Percentiles rank a stretch among this genome's conserved stretches.
phyloP scores from a whole-genome alignment of 805 yeast genomes.

The Myxozyma sirexii region DNA sequence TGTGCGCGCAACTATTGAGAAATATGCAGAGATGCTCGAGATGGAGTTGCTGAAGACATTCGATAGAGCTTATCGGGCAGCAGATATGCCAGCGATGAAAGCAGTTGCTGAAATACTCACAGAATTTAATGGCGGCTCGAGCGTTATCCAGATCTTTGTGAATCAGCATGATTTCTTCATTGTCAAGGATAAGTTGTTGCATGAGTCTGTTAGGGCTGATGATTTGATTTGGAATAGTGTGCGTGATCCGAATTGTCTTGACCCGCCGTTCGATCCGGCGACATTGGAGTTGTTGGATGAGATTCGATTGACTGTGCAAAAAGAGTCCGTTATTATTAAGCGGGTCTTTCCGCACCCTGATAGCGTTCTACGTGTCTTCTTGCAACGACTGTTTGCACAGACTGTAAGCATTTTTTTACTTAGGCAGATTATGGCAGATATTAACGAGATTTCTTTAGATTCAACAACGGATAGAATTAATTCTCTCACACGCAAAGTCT shows the following conservation, averaged over 20 bases:
- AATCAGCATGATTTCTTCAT: slow-evolving; percentile 74
- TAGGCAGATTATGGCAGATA: too few relatives aligned
- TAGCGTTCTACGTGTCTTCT: slow-evolving; percentile 66
- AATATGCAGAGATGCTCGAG: slow-evolving; percentile 78
- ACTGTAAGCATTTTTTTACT: slow-evolving; percentile 47
- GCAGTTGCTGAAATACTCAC: slow-evolving; percentile 63
- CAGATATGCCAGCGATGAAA: slow-evolving; percentile 70
- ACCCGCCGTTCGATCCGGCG: slow-evolving; percentile 53
- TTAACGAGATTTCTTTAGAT: slow-evolving; percentile 32
- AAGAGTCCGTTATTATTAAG: slow-evolving; percentile 72
- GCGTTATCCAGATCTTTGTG: slow-evolving; percentile 80
- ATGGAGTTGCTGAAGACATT: slow-evolving; percentile 67
- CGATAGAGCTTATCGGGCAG: slow-evolving; percentile 69
- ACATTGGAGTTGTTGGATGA: slow-evolving; percentile 59
- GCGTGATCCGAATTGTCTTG: slow-evolving; percentile 59
- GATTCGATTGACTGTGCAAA: slow-evolving; percentile 59
- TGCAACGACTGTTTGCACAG: slow-evolving; percentile 77
- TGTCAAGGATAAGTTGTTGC: slow-evolving; percentile 50
- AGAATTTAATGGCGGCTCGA: slow-evolving; percentile 81
- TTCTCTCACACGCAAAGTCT: slow-evolving; percentile 65
- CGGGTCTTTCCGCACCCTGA: slow-evolving; percentile 72
- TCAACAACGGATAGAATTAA: slow-evolving; percentile 51
- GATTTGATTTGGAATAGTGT: slow-evolving; percentile 56
- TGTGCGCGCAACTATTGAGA: slow-evolving; percentile 55
- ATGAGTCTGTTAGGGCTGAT: slow-evolving; percentile 40